A percentile compares a stretch with the other conserved stretches of the same genome.
phyloP scores from a whole-genome alignment of 257 asterid species.

The Capsicum pubescens region DNA sequence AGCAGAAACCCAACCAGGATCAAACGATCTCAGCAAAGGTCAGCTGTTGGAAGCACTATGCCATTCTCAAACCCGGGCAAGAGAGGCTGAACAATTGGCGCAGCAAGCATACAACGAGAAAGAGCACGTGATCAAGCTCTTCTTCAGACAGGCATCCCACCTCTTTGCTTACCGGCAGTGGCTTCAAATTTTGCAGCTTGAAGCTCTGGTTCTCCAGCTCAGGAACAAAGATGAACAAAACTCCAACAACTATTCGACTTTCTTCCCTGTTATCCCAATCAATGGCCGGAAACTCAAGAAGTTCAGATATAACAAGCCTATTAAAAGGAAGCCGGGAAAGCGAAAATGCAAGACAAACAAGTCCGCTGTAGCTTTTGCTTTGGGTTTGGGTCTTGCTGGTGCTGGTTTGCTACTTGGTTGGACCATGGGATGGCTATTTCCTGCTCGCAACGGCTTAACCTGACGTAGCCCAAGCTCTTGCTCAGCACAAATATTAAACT shows the following conservation, averaged over 20 bases:
- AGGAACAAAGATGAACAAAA: constrained; percentile 40
- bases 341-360: constrained; percentile 36
- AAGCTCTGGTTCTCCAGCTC: constrained; percentile 59
- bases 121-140: constrained; percentile 54
- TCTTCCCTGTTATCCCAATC: constrained; percentile 35
- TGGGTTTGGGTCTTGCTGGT: constrained; percentile 68
- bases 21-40: constrained; percentile 47
- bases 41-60: constrained; percentile 67
- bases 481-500: constrained; percentile 5
- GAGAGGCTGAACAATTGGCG: constrained; percentile 72
- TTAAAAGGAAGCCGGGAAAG: constrained; percentile 39
- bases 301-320: constrained; percentile 34
- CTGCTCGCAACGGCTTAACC: constrained; percentile 29
- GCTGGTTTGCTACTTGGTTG: constrained; percentile 73
- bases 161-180: constrained; percentile 71
- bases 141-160: constrained; percentile 67
- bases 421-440: constrained; percentile 70
- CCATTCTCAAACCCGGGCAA: constrained; percentile 79
- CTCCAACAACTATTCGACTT: constrained; percentile 29
- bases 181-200: constrained; percentile 66
- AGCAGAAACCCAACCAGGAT: constrained; percentile 34
- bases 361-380: constrained; percentile 54
- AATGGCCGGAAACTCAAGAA: constrained; percentile 37
- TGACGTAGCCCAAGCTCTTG: background rate
- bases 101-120: constrained; percentile 66